Evolutionary conservation across 2,329 filamentous ascomycete genomes (phyloP).

Genomic region (Alternaria brassicicola): DNA sequence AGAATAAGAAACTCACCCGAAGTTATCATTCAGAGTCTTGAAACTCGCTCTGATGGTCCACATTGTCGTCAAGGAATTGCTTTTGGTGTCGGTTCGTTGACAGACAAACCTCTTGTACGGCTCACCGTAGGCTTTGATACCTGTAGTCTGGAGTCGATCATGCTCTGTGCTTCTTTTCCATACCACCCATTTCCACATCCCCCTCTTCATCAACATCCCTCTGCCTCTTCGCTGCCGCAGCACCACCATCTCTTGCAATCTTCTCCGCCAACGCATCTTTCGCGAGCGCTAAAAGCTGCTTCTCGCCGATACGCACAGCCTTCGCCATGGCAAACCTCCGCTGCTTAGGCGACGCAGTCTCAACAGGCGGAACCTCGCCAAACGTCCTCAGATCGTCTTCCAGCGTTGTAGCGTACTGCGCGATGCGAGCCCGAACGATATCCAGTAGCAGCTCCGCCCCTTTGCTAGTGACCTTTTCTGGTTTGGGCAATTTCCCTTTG

Average conservation of each 20-base stretch:
- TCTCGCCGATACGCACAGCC: conserved; percentile 73
- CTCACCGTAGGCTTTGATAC: neutral
- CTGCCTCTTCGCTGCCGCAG: conserved; percentile 28
- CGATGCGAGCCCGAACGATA: conserved; percentile 49
- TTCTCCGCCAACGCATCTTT: conserved; percentile 42
- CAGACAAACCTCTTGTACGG: neutral
- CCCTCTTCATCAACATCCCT: conserved; percentile 35
- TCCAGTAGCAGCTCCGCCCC: conserved; percentile 49
- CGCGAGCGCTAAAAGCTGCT: conserved; percentile 66
- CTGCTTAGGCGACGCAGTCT: conserved; percentile 21
- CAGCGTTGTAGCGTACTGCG: conserved; percentile 62
- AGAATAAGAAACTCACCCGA: conserved; percentile 31
- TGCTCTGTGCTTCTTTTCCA: conserved; percentile 35
- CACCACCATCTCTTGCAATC: conserved; percentile 39
- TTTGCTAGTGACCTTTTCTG: conserved; percentile 48
- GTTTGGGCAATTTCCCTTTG: conserved; percentile 53
- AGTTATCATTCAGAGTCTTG: neutral
- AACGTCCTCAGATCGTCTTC: conserved; percentile 59
- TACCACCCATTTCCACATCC: conserved; percentile 34
- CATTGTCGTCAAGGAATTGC: neutral
- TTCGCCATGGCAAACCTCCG: conserved; percentile 63
- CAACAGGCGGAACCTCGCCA: conserved; percentile 42
- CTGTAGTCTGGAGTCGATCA: conserved; percentile 17
- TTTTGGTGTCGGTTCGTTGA: neutral
- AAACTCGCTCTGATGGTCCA: neutral